Evolutionary conservation across 345 rosid species (phyloP).

Genomic region (Lumnitzera racemosa): DNA sequence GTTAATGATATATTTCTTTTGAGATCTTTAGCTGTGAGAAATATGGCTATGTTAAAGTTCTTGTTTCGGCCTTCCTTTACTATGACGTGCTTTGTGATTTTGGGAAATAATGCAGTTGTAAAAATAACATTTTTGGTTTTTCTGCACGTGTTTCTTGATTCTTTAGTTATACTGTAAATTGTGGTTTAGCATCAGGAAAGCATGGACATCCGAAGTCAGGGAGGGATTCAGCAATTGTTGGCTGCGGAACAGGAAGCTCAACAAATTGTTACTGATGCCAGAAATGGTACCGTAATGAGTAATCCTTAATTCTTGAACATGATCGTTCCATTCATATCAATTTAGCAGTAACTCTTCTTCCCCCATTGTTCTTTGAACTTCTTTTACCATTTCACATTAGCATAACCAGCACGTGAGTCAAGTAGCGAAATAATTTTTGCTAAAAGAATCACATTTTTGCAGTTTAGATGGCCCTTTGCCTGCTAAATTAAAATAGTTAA

Average conservation of each 20-base stretch:
- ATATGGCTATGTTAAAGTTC: too few species aligned
- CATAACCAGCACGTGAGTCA: not conserved
- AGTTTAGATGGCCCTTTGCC: too few species aligned
- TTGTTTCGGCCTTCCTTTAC: too few species aligned
- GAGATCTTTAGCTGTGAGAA: too few species aligned
- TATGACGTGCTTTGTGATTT: not conserved
- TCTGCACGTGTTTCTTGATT: not conserved
- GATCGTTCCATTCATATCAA: not conserved
- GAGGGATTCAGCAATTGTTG: slow-evolving; percentile 85
- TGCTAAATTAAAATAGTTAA: too few species aligned
- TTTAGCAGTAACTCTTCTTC: not conserved
- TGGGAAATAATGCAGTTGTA: not conserved
- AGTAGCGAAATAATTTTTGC: too few species aligned
- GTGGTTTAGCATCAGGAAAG: slow-evolving; percentile 16
- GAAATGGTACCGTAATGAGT: slow-evolving; percentile 30
- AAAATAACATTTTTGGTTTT: not conserved
- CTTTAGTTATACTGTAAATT: slow-evolving; percentile 1
- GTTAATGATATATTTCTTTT: too few species aligned
- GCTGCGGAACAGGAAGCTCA: slow-evolving; percentile 94
- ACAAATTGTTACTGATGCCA: slow-evolving; percentile 69
- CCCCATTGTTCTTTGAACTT: too few species aligned
- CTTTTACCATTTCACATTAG: not conserved
- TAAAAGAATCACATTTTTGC: too few species aligned
- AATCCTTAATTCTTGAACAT: not conserved
- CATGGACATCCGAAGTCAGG: slow-evolving; percentile 73